Evolutionary conservation across 148 eudicot genomes (phyloP).

Genomic region (Rhododendron kiyosumense): DNA sequence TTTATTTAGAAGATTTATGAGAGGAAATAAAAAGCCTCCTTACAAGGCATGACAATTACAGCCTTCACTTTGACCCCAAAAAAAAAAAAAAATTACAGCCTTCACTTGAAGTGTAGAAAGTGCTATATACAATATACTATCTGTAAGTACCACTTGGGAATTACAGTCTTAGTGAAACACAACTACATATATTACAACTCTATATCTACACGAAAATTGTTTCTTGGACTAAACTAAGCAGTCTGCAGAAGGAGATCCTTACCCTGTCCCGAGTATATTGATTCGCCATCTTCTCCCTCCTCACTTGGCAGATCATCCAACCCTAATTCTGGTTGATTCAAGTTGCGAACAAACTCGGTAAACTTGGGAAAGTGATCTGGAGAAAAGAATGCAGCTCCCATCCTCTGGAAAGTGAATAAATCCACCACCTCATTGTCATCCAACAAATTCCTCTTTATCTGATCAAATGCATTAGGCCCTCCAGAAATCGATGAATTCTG

Average conservation of each 20-base stretch:
- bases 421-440: constrained; percentile 39
- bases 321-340: constrained; percentile 40
- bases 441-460: constrained; percentile 47
- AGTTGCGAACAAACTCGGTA: constrained; percentile 44
- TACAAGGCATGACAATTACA: background rate
- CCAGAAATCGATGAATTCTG: constrained; percentile 47
- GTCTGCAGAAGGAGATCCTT: constrained; percentile 37
- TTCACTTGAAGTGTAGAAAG: background rate
- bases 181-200: background rate
- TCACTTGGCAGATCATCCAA: constrained; percentile 49
- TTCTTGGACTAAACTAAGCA: constrained; percentile 19
- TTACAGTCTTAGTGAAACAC: background rate
- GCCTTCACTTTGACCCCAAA: background rate
- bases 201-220: background rate
- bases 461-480: constrained; percentile 33
- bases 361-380: constrained; percentile 76
- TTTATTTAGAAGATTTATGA: background rate
- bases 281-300: constrained; percentile 14
- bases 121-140: background rate
- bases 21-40: background rate
- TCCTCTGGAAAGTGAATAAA: constrained; percentile 76
- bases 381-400: constrained; percentile 87
- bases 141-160: background rate
- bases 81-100: constrained; percentile 4
- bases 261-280: constrained; percentile 14